Conservation (phyloP, 2,329 filamentous ascomycete genomes). For the Fusarium armeniacum region DNA sequence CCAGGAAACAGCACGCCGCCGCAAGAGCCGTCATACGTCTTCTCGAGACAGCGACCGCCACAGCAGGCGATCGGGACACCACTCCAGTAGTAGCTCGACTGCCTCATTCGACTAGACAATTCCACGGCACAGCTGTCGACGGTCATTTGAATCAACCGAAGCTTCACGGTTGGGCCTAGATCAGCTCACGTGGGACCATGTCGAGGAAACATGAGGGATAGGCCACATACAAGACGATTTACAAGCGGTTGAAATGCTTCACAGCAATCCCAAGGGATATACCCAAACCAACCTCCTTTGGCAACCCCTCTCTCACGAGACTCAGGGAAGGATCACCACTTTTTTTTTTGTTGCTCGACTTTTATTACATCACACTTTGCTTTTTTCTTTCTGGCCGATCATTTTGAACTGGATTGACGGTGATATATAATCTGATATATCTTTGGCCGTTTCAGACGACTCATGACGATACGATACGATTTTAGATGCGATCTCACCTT, state of each 20-base stretch:
- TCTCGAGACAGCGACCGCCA: constrained; percentile 61
- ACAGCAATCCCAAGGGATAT: constrained; percentile 54
- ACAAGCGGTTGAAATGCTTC: constrained; percentile 58
- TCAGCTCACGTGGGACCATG: constrained; percentile 26
- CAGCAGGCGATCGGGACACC: constrained; percentile 67
- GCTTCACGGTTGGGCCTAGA: constrained; percentile 34
- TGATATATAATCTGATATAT: constrained; percentile 28
- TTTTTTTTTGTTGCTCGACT: constrained; percentile 9
- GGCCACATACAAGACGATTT: constrained; percentile 48
- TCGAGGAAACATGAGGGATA: constrained; percentile 30
- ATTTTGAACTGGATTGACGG: constrained; percentile 27
- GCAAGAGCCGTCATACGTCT: constrained; percentile 67
- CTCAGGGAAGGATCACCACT: constrained; percentile 28
- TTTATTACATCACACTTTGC: constrained; percentile 3
- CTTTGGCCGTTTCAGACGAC: constrained; percentile 38
- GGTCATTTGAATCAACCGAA: constrained; percentile 20
- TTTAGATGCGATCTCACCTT: constrained; percentile 46
- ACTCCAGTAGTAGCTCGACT: constrained; percentile 74
- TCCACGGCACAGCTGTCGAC: constrained; percentile 3
- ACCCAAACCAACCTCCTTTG: constrained; percentile 46
- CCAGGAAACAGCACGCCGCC: constrained; percentile 63
- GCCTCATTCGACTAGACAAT: constrained; percentile 67
- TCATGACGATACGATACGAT: constrained; percentile 49
- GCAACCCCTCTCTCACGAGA: constrained; percentile 48
- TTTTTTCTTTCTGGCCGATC: constrained; percentile 11